Evolutionary conservation across 768 basidiomycete genomes (phyloP).

Genomic region (Gymnopilus junonius): DNA sequence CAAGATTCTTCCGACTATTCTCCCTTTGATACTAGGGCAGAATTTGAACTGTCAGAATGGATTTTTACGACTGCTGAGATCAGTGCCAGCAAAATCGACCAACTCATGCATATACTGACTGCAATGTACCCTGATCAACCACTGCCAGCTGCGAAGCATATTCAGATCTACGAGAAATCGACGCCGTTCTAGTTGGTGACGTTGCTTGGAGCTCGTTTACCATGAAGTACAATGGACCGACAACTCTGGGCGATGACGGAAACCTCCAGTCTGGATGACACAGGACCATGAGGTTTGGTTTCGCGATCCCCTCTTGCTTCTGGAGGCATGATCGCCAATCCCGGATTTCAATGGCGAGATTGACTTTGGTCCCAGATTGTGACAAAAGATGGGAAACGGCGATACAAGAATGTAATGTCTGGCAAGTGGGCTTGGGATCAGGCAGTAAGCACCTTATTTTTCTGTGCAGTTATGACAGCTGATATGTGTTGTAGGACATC

Average conservation of each 20-base stretch:
- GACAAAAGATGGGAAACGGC: conserved; percentile 16
- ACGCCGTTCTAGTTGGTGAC: no score
- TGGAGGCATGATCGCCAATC: conserved; percentile 23
- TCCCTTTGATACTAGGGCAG: no score
- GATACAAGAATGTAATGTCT: conserved; percentile 34
- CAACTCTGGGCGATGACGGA: conserved; percentile 12
- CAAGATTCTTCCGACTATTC: no score
- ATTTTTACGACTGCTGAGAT: no score
- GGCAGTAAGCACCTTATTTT: conserved; percentile 18
- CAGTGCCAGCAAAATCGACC: no score
- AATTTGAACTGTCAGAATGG: no score
- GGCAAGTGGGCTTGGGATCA: conserved; percentile 37
- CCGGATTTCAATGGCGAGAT: conserved; percentile 30
- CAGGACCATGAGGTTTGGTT: conserved; percentile 29
- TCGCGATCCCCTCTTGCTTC: conserved; percentile 19
- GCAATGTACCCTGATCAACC: no score
- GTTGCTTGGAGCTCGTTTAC: no score
- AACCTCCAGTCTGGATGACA: conserved; percentile 5
- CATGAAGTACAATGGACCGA: no score
- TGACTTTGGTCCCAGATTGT: conserved; percentile 25
- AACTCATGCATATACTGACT: no score
- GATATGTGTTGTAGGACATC: conserved; percentile 3
- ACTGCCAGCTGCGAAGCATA: no score
- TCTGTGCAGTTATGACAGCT: not conserved
- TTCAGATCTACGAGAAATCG: no score